Evolutionary conservation across 75 land plant species (phyloP).

Genomic region (Larix kaempferi): DNA sequence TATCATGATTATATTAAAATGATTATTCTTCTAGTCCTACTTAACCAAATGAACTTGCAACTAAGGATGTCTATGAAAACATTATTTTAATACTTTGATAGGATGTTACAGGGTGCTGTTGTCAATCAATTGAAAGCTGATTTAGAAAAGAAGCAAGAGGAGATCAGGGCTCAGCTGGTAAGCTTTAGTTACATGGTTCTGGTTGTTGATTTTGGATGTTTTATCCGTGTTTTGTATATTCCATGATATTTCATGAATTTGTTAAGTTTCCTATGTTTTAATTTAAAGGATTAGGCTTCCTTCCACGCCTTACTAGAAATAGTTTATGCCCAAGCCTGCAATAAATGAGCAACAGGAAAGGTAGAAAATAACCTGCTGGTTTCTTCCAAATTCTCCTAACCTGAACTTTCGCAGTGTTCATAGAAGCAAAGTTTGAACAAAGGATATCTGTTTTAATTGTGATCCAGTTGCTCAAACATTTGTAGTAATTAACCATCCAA

Average conservation of each 20-base stretch:
- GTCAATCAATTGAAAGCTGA: constrained; percentile 79
- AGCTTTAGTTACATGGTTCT: constrained; percentile 15
- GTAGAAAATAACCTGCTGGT: no score
- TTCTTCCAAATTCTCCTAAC: no score
- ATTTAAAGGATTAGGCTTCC: neutral
- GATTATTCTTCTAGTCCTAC: neutral
- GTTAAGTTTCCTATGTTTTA: neutral
- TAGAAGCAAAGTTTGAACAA: no score
- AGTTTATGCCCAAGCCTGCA: no score
- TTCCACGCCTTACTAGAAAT: neutral
- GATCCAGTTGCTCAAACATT: no score
- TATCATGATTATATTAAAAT: neutral
- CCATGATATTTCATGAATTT: neutral
- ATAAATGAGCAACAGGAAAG: no score
- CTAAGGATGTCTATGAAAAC: neutral
- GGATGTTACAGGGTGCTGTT: constrained; percentile 64
- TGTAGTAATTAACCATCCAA: no score
- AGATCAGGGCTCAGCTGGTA: constrained; percentile 68
- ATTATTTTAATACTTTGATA: constrained; percentile 12
- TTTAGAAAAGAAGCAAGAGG: constrained; percentile 65
- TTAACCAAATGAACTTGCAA: constrained; percentile 1
- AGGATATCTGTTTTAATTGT: no score
- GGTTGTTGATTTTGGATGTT: neutral
- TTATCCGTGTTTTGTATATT: constrained; percentile 3
- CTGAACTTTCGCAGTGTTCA: no score